phyloP scores from a whole-genome alignment of 306 rosid species.

The Trifolium repens region DNA sequence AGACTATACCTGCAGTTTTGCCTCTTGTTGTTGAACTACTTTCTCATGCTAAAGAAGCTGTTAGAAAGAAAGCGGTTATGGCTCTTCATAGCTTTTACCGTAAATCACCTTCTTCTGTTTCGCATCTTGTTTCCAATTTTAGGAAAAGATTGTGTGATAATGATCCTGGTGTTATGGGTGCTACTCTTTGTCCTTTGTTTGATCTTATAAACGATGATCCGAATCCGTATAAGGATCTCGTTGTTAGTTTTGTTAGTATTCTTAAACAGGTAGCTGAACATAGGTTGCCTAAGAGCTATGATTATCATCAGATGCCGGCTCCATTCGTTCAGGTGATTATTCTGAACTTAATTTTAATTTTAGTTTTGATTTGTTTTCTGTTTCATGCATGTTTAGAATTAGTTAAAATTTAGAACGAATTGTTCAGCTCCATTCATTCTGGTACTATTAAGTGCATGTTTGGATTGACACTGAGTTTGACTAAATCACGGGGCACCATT shows the following conservation, averaged over 20 bases:
- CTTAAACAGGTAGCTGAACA: conserved; percentile 89
- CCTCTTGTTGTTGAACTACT: conserved; percentile 87
- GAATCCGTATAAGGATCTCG: conserved; percentile 76
- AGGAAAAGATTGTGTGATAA: conserved; percentile 82
- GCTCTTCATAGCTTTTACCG: conserved; percentile 84
- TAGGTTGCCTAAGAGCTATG: conserved; percentile 83
- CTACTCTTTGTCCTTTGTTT: conserved; percentile 78
- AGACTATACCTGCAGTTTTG: conserved; percentile 89
- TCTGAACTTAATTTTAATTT: not conserved
- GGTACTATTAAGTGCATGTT: not conserved
- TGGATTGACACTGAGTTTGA: not conserved
- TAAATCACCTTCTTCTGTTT: conserved; percentile 77
- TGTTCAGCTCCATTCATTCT: not conserved
- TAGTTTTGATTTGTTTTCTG: not conserved
- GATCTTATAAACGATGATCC: conserved; percentile 69
- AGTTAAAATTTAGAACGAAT: not conserved
- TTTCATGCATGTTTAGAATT: not conserved
- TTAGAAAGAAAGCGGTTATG: conserved; percentile 90
- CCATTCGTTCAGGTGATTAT: conserved; percentile 74
- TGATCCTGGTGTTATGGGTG: conserved; percentile 98
- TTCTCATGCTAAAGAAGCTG: conserved; percentile 79
- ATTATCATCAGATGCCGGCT: conserved; percentile 92
- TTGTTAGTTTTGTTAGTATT: conserved; percentile 82
- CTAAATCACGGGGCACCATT: not conserved
- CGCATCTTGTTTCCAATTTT: conserved; percentile 73